phyloP scores from a whole-genome alignment of 108 stramenopile species.

The Seminavis robusta region DNA sequence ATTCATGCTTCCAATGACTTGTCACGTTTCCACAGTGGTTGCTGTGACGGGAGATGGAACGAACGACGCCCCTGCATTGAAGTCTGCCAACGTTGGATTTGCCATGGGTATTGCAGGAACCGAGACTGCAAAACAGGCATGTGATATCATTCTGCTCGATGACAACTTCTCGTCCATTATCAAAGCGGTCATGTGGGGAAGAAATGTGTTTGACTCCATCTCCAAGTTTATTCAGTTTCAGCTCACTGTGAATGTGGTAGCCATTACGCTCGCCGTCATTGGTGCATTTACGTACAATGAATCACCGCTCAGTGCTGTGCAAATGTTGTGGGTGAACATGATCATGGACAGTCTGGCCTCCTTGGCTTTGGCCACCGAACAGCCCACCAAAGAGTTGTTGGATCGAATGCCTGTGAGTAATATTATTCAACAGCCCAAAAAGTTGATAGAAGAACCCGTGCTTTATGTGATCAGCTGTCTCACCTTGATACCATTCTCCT shows the following conservation, averaged over 20 bases:
- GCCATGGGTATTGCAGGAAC: conserved; percentile 98
- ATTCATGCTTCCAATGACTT: too few species aligned
- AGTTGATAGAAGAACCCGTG: too few species aligned
- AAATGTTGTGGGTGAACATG: conserved; percentile 97
- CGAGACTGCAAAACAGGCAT: conserved; percentile 94
- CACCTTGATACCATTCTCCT: too few species aligned
- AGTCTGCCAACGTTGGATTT: conserved; percentile 96
- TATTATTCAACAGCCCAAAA: too few species aligned
- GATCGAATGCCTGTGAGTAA: conserved; percentile 74
- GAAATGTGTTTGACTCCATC: conserved; percentile 95
- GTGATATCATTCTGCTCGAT: conserved; percentile 92
- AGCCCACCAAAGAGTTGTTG: conserved; percentile 79
- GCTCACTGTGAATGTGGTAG: conserved; percentile 95
- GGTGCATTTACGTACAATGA: conserved; percentile 83
- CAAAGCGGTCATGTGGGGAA: conserved; percentile 96
- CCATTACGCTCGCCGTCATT: conserved; percentile 85
- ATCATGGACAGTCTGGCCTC: conserved; percentile 98
- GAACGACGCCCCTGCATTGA: conserved; percentile 98
- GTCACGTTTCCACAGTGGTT: conserved; percentile 85
- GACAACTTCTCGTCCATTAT: conserved; percentile 98
- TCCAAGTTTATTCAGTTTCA: conserved; percentile 98
- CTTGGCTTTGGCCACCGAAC: conserved; percentile 96
- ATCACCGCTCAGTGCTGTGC: conserved; percentile 93
- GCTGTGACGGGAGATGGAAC: conserved; percentile 99
- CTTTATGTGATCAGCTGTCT: too few species aligned